These are phyloP conservation scores for Mycotypha africana DNA, from an alignment of 371 early-diverging fungal genomes.

Conservation along the genomic window DNA sequence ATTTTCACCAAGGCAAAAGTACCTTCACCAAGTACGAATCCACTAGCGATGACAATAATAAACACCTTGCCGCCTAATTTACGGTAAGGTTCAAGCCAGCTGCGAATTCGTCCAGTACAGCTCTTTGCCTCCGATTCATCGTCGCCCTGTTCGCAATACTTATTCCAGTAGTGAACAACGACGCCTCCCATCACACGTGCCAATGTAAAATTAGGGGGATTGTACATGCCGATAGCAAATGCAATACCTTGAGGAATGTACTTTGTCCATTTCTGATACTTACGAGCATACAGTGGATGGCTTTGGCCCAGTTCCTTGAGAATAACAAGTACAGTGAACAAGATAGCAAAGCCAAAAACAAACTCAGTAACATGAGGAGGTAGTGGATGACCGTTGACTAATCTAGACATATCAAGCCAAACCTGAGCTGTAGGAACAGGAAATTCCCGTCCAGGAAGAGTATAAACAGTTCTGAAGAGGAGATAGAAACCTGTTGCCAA, in stretches of 20 bases:
- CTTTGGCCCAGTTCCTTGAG: conserved; percentile 21
- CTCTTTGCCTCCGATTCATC: conserved; percentile 15
- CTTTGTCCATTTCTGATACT: conserved; percentile 15
- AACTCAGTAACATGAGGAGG: conserved; percentile 59
- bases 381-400: conserved; percentile 71
- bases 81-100: conserved; percentile 12
- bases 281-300: too few relatives aligned
- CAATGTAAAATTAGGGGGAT: conserved; percentile 71
- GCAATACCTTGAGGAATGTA: conserved; percentile 71
- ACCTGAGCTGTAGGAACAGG: conserved; percentile 72
- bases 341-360: conserved; percentile 43
- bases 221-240: conserved; percentile 83
- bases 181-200: conserved; percentile 68
- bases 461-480: conserved; percentile 65
- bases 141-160: too few relatives aligned
- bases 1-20: conserved; percentile 57
- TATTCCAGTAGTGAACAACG: conserved; percentile 29
- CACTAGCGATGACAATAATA: conserved; percentile 67
- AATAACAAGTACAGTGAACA: conserved; percentile 56
- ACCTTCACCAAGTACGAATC: conserved; percentile 78
- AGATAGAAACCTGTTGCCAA: conserved; percentile 55
- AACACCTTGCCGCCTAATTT: conserved; percentile 37
- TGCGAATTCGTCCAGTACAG: background rate
- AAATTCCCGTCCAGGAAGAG: conserved; percentile 64
- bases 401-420: conserved; percentile 76